Evolutionary conservation across 306 rosid species (phyloP).

Genomic region (Prunus mongolica): DNA sequence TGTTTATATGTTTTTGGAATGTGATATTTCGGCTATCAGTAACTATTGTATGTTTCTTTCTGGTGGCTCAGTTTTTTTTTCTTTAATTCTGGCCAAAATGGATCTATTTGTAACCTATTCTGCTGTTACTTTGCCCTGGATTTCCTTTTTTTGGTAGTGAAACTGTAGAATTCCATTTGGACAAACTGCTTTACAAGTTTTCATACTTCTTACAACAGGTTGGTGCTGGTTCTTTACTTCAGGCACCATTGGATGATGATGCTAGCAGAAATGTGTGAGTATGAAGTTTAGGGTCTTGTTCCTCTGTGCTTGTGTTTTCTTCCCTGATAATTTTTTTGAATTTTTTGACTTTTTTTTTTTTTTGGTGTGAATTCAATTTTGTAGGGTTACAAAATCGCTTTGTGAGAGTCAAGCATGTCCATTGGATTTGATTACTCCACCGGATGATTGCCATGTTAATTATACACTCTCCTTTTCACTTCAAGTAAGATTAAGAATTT

Average conservation of each 20-base stretch:
- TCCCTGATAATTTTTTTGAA: background rate
- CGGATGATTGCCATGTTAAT: conserved; percentile 97
- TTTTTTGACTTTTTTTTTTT: conserved; percentile 1
- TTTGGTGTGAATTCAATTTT: conserved; percentile 16
- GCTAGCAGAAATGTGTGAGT: conserved; percentile 75
- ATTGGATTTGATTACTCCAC: conserved; percentile 85
- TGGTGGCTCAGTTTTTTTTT: background rate
- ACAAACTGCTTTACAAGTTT: conserved; percentile 15
- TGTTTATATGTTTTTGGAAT: background rate
- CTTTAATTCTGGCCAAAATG: background rate
- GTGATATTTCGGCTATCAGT: background rate
- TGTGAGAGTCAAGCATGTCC: conserved; percentile 85
- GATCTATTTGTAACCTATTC: background rate
- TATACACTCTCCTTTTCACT: conserved; percentile 92
- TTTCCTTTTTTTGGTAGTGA: background rate
- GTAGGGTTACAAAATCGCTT: conserved; percentile 76
- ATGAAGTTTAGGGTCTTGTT: conserved; percentile 23
- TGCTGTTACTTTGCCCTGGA: background rate
- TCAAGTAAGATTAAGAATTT: conserved; percentile 64
- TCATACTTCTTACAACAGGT: conserved; percentile 51
- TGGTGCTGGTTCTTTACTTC: conserved; percentile 88
- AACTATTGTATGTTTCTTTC: background rate
- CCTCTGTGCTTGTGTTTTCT: conserved; percentile 15
- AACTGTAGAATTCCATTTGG: background rate
- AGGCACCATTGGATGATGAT: conserved; percentile 90